Base-by-base conservation (phyloP, 192 early-diverging fungal genomes). In the Podochytrium sp. region DNA sequence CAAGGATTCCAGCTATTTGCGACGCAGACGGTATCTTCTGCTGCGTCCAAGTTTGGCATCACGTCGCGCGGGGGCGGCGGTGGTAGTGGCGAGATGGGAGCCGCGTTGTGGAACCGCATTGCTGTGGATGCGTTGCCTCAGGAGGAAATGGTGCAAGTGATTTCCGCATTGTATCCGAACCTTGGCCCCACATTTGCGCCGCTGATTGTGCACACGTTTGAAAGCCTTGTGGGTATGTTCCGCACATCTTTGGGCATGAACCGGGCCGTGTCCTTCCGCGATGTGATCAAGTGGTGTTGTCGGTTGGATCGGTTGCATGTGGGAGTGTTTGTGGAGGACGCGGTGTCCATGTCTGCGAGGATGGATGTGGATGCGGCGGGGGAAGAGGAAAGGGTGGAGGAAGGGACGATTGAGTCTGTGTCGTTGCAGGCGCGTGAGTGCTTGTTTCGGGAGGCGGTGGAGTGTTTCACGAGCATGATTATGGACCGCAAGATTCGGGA, bases 1-100 rank as follows among this genome's bases (percentile, higher is more conserved):
- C 87, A 90, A 76, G 91, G 87, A 23, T 99, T 99, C 81, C 91
- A 91, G 35, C 78, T 99, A 38, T 98, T 99, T 84, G 96, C 93
- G 35, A 99, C 97, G 25, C 87, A 85, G 60, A 78, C 77, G 4
- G 49, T 80, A 6, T 39, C 49, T 12, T 41, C 71, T 10, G 34
- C 40, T 1, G 41, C 53, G 2, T 37, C 47, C 47, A 56, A 39
- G 33, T 65, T 52, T 47, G 47, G 37, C 6, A 23, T 55, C 18
- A 29, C 65, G 7, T 58, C 53, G 29, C 10, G 52, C 16, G 20
- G 29, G 12, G 51, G 51, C 7, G 38, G 7, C 7, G 66, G 50
- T 3, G 52, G 51, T 20, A 29, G 34, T 6, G 37, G 10, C 3
- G 69, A 71, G 29, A 59, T 71, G 55, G 69, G 69, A 14, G 34